Conservation (phyloP, 257 asterid genomes). For the Solanum chiquidenum region DNA sequence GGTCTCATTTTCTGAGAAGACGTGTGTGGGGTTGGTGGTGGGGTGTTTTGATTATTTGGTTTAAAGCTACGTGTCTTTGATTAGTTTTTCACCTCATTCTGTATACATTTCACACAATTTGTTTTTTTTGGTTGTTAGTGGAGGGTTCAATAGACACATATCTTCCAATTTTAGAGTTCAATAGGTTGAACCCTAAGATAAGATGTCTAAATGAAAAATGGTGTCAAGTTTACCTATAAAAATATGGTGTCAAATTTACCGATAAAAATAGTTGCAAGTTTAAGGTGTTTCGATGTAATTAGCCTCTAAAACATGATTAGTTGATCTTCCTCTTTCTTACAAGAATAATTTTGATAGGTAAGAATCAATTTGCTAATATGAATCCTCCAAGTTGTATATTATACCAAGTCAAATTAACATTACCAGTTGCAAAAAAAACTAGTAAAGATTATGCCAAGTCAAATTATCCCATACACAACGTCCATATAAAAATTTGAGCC, state of each 20-base stretch:
- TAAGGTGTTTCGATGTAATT: neutral
- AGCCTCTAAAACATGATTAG: neutral
- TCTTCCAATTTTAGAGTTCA: neutral
- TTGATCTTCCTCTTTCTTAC: neutral
- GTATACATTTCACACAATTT: neutral
- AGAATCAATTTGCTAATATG: neutral
- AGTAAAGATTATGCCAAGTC: neutral
- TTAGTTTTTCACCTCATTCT: neutral
- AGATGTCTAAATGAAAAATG: neutral
- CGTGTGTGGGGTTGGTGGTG: neutral
- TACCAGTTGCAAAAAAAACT: neutral
- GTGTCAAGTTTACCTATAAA: neutral
- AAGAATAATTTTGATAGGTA: neutral
- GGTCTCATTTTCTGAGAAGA: neutral
- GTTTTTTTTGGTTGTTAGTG: neutral
- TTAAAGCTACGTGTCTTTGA: neutral
- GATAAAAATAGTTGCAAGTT: neutral
- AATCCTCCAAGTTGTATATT: neutral
- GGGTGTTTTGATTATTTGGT: neutral
- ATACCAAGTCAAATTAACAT: neutral
- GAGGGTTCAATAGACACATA: neutral
- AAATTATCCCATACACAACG: neutral
- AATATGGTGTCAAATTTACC: neutral
- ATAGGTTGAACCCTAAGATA: neutral
- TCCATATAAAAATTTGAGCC: neutral